These are phyloP conservation scores for Botrytis hyacinthi DNA, from an alignment of 2,329 filamentous ascomycete genomes.

Conservation along the genomic window DNA sequence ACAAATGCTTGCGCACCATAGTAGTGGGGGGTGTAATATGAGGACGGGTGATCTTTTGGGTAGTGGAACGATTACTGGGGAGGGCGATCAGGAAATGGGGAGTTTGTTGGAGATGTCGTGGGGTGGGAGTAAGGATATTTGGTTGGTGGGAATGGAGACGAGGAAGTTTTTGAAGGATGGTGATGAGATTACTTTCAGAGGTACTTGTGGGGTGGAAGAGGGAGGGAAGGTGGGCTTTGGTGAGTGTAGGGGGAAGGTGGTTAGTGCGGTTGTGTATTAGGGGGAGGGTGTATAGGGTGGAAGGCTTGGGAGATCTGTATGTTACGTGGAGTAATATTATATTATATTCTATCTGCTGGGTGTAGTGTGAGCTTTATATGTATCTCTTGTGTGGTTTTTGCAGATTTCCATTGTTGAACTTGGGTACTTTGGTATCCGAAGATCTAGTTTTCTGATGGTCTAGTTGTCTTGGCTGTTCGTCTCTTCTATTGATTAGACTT, in stretches of 20 bases:
- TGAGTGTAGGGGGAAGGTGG: conserved; percentile 64
- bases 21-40: conserved; percentile 72
- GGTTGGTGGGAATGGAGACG: conserved; percentile 62
- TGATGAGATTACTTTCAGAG: conserved; percentile 65
- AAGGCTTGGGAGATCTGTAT: not conserved
- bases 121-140: conserved; percentile 63
- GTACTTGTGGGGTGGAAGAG: conserved; percentile 60
- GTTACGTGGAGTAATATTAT: not conserved
- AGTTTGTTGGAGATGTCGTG: conserved; percentile 71
- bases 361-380: too few relatives aligned
- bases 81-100: conserved; percentile 53
- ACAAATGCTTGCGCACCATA: conserved; percentile 80
- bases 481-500: too few relatives aligned
- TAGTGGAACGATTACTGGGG: conserved; percentile 75
- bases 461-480: too few relatives aligned
- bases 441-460: too few relatives aligned
- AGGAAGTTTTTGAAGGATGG: conserved; percentile 73
- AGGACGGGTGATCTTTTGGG: conserved; percentile 72
- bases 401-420: too few relatives aligned
- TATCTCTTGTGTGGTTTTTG: too few relatives aligned
- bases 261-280: conserved; percentile 29
- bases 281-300: too few relatives aligned
- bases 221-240: conserved; percentile 73
- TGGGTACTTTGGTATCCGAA: too few relatives aligned
- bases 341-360: too few relatives aligned